Conservation (phyloP, 345 rosid genomes). For the Boechera divaricarpa region DNA sequence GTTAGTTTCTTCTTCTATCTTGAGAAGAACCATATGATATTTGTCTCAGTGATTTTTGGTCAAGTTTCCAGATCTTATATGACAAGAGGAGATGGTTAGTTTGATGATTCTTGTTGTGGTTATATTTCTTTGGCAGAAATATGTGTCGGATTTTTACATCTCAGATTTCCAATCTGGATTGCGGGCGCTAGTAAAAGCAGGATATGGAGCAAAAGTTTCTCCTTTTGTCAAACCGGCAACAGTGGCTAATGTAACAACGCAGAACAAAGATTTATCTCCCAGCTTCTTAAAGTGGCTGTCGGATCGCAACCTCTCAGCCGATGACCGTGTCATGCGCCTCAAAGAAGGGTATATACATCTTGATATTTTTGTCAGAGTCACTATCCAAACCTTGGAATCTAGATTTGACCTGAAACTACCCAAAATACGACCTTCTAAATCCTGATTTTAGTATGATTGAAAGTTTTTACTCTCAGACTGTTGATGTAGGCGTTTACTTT, state of each 20-base stretch:
- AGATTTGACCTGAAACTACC: neutral
- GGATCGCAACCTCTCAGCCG: conserved; percentile 75
- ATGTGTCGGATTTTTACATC: conserved; percentile 86
- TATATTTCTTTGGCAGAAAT: conserved; percentile 59
- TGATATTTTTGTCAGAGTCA: neutral
- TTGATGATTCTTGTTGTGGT: conserved; percentile 17
- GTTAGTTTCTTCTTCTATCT: conserved; percentile 1
- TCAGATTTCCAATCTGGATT: conserved; percentile 95
- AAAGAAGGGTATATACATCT: conserved; percentile 75
- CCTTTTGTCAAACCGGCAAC: conserved; percentile 80
- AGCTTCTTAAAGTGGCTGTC: conserved; percentile 78
- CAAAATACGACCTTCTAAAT: neutral
- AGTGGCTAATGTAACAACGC: conserved; percentile 66
- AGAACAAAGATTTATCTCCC: conserved; percentile 72
- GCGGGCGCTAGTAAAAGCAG: conserved; percentile 89
- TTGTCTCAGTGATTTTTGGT: neutral
- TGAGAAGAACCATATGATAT: neutral
- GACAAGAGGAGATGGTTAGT: neutral
- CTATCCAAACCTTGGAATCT: conserved; percentile 6
- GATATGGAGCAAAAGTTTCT: conserved; percentile 90
- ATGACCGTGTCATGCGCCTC: conserved; percentile 81
- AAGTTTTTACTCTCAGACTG: neutral
- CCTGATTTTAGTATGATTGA: neutral
- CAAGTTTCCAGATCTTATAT: neutral
- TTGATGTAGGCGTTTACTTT: conserved; percentile 26